Base-by-base conservation (phyloP, 768 basidiomycete species). In the Filobasidium floriforme region DNA sequence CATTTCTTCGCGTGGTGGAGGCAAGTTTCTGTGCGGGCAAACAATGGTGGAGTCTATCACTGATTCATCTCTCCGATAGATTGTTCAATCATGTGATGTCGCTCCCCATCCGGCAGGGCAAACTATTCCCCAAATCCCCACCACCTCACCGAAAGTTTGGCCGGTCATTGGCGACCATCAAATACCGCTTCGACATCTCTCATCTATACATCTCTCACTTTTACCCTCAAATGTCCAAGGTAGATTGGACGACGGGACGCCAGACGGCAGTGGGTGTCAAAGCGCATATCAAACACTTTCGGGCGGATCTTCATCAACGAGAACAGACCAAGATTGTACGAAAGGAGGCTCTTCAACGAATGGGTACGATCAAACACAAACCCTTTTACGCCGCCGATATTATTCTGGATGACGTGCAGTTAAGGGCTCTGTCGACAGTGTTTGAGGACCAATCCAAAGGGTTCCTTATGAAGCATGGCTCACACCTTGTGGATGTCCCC, bases 1-100 rank as follows among this genome's bases (percentile, higher is more conserved):
- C 89, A 92, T 77, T 98, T 98, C 80, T 90, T 88, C 84, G 84
- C 87, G 1, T 96, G 92, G 93, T 93, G 89, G 85, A 81, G 69
- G 71, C 71, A 55, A 66, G 72, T 69, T 14, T 7, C 15, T 7
- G 5, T 44, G 2, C 7, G 9, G 26, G 6, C 29, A 46, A 18
- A 9, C 9, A 15, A 40, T 26, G 24, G 24, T 51, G 19, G 46
- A 19, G 24, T 12, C 12, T 18, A 51, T 19, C 46, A 51, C 46
- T 51, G 6, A 37, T 49, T 49, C 3, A 3, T 5, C 22, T 7
- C 54, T 57, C 24, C 15, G 29, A 57, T 32, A 57, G 82, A 44
- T 81, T 92, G 4, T 98, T 97, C 73, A 88, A 92, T 73, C 82
- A 85, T 61, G 82, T 82, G 11, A 80, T 90, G 66, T 87, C 89